Conservation (phyloP, 169 alveolate genomes). For the Plasmodium fragile region DNA sequence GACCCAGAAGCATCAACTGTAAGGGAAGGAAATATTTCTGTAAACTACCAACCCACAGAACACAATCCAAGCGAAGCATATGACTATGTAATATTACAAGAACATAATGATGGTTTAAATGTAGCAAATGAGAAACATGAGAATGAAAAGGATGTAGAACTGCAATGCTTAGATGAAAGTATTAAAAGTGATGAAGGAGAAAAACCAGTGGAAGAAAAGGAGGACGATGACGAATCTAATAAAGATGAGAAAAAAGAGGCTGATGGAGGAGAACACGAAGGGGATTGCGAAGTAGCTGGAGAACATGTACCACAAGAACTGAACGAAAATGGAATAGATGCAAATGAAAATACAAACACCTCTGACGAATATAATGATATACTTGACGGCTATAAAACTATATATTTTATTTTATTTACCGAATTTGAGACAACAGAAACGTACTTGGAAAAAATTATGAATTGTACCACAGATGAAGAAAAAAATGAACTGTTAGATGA, state of each 20-base stretch:
- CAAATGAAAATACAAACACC: background rate
- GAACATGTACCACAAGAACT: background rate
- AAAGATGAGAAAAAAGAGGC: background rate
- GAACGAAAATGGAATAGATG: background rate
- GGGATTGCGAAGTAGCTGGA: background rate
- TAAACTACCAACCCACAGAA: background rate
- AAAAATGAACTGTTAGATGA: conserved; percentile 8
- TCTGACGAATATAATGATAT: background rate
- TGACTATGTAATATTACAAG: background rate
- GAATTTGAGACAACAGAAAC: conserved; percentile 30
- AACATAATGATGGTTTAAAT: background rate
- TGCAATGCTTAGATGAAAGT: background rate
- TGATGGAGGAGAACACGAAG: background rate
- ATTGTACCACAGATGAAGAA: conserved; percentile 1
- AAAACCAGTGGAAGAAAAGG: background rate
- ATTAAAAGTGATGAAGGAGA: background rate
- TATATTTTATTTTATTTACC: background rate
- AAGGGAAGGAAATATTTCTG: background rate
- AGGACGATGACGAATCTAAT: background rate
- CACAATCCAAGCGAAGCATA: background rate
- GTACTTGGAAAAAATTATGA: background rate
- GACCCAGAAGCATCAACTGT: background rate
- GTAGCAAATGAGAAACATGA: background rate
- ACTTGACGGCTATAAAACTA: background rate
- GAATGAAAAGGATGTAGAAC: background rate